Evolutionary conservation across 371 early-diverging fungal species (phyloP), one percentile per base, ranked within the genome.

Genomic region (Fennellomyces sp.): DNA sequence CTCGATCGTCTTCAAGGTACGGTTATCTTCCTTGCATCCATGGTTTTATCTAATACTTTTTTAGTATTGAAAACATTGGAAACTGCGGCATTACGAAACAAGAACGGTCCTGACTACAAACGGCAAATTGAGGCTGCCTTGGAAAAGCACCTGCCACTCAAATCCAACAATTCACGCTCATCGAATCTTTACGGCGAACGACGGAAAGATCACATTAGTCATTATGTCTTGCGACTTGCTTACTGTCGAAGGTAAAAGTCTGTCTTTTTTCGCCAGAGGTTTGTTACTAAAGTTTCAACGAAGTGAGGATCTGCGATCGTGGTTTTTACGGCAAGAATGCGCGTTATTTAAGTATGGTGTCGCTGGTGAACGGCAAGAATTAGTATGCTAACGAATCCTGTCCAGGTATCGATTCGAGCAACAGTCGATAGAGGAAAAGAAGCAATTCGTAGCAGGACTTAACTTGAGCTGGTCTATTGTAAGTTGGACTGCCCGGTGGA

Each of bases 171-270:
- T 35, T 60, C 78, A 1, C 65, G 60, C 66, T 58, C 78, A 51
- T 63, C 66, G 19, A 65, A 66, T 53, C 42, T 89, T 8, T 72
- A 82, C 52, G 79, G 80, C 23, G 89, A 98, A 66, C 87, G 98
- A 41, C 76, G 89, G 38, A 94, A 94, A 73, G 99, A 98, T 83
- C 90, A 94, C 52, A 77, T 96, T 48, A 90, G 91, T 52, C 99
- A 98, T 67, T 97, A 90, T 75, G 92, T 98, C 25, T 75, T 98
- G 26, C 85, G 96, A 28, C 81, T 98, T 55, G 97, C 97, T 2
- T 97, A 93, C 64, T 93, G 95, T 73, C 74, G 93, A 64, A 93
- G 89, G 80, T 88, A 72, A 25, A 31, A n/a, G 15, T n/a, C n/a
- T n/a, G n/a, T n/a, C n/a, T n/a, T n/a, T n/a, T n/a, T n/a, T n/a